These are phyloP conservation scores for Pogostemon cablin DNA, from an alignment of 257 asterid genomes.

Conservation along the genomic window DNA sequence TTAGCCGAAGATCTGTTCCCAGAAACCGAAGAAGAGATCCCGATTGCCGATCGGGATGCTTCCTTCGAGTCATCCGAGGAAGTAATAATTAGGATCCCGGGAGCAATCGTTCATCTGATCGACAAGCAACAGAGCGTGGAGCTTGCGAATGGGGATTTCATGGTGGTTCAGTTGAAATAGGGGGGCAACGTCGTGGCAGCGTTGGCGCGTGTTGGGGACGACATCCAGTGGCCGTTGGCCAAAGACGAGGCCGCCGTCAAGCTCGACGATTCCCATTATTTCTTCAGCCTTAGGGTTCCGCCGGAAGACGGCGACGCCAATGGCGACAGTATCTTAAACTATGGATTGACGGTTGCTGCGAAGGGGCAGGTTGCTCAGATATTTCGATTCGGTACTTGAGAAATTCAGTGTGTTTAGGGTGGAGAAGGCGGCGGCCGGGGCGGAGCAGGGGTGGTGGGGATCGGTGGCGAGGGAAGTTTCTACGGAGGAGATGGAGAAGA, in stretches of 20 bases:
- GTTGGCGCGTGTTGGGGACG: too few species aligned
- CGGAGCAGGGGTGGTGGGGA: conserved; percentile 51
- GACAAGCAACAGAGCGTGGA: conserved; percentile 61
- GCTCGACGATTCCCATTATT: too few species aligned
- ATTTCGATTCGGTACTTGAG: conserved; percentile 44
- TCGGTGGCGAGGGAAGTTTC: conserved; percentile 33
- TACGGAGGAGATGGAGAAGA: conserved; percentile 67
- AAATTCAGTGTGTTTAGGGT: conserved; percentile 60
- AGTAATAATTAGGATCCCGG: conserved; percentile 67
- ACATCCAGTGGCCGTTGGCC: too few species aligned
- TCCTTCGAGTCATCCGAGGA: conserved; percentile 69
- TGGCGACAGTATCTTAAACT: too few species aligned
- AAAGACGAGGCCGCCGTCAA: too few species aligned
- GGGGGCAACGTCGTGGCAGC: too few species aligned
- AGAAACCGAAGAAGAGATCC: too few species aligned
- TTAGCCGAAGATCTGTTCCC: too few species aligned
- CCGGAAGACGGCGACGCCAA: too few species aligned
- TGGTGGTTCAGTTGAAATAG: too few species aligned
- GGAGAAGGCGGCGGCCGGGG: conserved; percentile 61
- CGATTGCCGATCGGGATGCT: too few species aligned
- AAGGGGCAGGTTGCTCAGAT: conserved; percentile 28
- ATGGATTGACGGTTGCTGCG: conserved; percentile 62
- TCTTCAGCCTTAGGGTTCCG: too few species aligned
- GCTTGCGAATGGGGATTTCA: conserved; percentile 75
- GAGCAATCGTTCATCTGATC: conserved; percentile 72